A percentile compares a stretch with the other conserved stretches of the same genome.
phyloP scores from a whole-genome alignment of 1,284 basidiomycete species.

The Singerocomus inundabilis region DNA sequence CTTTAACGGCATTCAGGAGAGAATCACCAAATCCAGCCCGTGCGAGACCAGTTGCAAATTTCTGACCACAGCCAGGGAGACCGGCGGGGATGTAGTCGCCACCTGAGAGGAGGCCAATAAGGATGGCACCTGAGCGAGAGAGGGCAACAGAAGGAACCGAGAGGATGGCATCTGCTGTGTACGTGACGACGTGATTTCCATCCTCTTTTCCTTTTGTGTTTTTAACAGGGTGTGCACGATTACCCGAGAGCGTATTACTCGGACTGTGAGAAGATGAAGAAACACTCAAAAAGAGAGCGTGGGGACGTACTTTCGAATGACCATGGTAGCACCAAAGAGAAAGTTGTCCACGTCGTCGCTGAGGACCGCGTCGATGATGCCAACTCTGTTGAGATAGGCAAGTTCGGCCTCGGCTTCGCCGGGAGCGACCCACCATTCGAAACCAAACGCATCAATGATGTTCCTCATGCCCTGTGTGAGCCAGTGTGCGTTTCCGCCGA shows the following conservation, averaged over 20 bases:
- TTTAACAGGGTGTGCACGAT: slow-evolving; percentile 55
- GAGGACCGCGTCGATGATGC: slow-evolving; percentile 84
- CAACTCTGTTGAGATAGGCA: slow-evolving; percentile 79
- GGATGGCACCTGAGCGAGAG: slow-evolving; percentile 73
- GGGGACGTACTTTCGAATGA: slow-evolving; percentile 70
- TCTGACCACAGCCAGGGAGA: slow-evolving; percentile 58
- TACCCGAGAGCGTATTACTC: slow-evolving; percentile 71
- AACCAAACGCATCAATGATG: slow-evolving; percentile 86
- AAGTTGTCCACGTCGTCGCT: slow-evolving; percentile 95
- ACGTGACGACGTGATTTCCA: slow-evolving; percentile 72
- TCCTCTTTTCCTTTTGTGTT: slow-evolving; percentile 70
- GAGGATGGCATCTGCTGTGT: slow-evolving; percentile 52
- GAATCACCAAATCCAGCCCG: slow-evolving; percentile 69
- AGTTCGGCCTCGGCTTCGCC: slow-evolving; percentile 98
- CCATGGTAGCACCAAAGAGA: slow-evolving; percentile 81
- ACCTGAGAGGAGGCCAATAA: slow-evolving; percentile 84
- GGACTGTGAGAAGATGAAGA: slow-evolving; percentile 45
- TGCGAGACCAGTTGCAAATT: slow-evolving; percentile 66
- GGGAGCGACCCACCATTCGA: slow-evolving; percentile 84
- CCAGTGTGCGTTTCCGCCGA: slow-evolving; percentile 61
- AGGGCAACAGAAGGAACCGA: slow-evolving; percentile 56
- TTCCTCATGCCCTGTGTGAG: slow-evolving; percentile 70
- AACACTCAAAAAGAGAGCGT: not conserved
- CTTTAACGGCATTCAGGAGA: slow-evolving; percentile 62
- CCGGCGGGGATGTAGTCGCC: slow-evolving; percentile 87